Conservation (phyloP, 129 eudicot genomes). For the Ambrosia trifida region DNA sequence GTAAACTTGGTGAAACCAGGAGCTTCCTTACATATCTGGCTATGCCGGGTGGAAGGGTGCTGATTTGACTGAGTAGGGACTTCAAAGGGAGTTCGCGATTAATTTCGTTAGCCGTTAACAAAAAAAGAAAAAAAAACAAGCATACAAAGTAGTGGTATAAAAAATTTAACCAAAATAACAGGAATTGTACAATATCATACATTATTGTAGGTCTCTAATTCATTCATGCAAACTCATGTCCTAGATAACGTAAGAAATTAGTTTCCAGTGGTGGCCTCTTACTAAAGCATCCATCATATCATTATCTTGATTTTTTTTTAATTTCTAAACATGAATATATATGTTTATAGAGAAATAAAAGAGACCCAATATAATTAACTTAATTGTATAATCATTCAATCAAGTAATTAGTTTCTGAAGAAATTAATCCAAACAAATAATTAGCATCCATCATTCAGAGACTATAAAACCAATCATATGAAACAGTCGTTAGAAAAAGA, state of each 20-base stretch:
- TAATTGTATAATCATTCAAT: slow-evolving; percentile 35
- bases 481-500: slow-evolving; percentile 17
- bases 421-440: slow-evolving; percentile 39
- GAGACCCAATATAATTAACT: slow-evolving; percentile 8
- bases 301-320: too few species aligned
- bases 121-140: not conserved
- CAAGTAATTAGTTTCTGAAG: slow-evolving; percentile 41
- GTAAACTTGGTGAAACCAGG: too few species aligned
- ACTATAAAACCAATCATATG: slow-evolving; percentile 20
- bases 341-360: slow-evolving; percentile 22
- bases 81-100: too few species aligned
- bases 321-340: slow-evolving; percentile 6
- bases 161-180: slow-evolving; percentile 31
- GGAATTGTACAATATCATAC: slow-evolving; percentile 23
- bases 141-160: not conserved
- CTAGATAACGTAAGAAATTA: not conserved
- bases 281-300: too few species aligned
- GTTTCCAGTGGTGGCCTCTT: not conserved
- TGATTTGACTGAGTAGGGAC: too few species aligned
- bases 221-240: slow-evolving; percentile 8
- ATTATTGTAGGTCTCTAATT: slow-evolving; percentile 20
- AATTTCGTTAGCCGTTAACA: too few species aligned
- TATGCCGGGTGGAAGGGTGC: too few species aligned
- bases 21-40: too few species aligned
- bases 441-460: slow-evolving; percentile 38